Conservation (phyloP, 2,329 filamentous ascomycete species). For the Teratosphaeriaceae sp. region DNA sequence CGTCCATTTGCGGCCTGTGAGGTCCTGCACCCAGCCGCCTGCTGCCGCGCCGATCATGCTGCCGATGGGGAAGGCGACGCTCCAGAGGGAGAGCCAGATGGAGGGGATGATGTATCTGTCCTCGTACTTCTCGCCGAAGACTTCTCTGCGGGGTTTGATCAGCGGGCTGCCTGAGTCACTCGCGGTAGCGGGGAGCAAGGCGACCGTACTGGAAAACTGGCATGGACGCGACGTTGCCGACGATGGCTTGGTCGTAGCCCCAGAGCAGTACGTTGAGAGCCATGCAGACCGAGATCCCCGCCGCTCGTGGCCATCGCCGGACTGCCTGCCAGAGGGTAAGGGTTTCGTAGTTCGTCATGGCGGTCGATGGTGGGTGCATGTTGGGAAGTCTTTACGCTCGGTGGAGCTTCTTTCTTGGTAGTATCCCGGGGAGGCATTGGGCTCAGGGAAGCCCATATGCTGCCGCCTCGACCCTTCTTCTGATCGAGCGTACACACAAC, state of each 20-base stretch:
- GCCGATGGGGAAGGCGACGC: conserved; percentile 5
- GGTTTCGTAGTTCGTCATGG: background rate
- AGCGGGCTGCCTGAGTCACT: too few relatives aligned
- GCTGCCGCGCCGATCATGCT: conserved; percentile 5
- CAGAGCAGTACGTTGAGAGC: conserved; percentile 5
- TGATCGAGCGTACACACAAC: background rate
- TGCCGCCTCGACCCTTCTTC: too few relatives aligned
- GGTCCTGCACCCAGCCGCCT: conserved; percentile 4
- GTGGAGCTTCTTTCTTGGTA: background rate
- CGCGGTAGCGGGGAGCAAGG: background rate
- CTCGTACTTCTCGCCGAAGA: background rate
- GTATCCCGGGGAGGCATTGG: too few relatives aligned
- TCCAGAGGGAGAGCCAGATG: conserved; percentile 7
- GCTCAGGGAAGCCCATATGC: too few relatives aligned
- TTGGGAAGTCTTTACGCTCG: too few relatives aligned
- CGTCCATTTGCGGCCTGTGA: conserved; percentile 4
- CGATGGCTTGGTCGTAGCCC: conserved; percentile 9
- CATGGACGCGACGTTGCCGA: conserved; percentile 7
- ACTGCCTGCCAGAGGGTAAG: conserved; percentile 1
- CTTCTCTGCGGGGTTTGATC: background rate
- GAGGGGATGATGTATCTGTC: conserved; percentile 7
- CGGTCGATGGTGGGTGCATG: too few relatives aligned
- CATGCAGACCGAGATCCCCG: background rate
- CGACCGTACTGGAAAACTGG: conserved; percentile 6
- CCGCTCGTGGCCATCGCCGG: background rate